These are phyloP conservation scores for Metschnikowia borealis DNA, from an alignment of 805 yeast genomes.

Conservation along the genomic window DNA sequence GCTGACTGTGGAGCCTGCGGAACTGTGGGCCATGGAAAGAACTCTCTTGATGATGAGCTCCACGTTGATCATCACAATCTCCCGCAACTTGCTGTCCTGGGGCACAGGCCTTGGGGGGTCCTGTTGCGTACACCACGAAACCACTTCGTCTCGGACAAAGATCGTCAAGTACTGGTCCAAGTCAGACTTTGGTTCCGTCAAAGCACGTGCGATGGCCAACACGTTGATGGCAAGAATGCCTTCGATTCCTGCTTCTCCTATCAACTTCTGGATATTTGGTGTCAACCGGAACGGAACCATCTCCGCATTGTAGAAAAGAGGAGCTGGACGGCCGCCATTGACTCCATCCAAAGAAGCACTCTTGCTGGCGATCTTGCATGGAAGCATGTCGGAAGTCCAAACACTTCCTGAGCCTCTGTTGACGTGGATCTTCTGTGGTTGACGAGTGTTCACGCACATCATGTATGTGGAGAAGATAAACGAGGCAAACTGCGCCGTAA, in stretches of 20 bases:
- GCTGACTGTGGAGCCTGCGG: constrained; percentile 67
- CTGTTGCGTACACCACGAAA: constrained; percentile 88
- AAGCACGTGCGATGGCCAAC: constrained; percentile 79
- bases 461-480: constrained; percentile 88
- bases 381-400: constrained; percentile 94
- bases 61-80: constrained; percentile 83
- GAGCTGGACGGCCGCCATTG: constrained; percentile 55
- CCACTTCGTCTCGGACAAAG: constrained; percentile 92
- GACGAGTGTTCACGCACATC: constrained; percentile 90
- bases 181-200: constrained; percentile 89
- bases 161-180: constrained; percentile 87
- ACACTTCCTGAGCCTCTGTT: constrained; percentile 80
- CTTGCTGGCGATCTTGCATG: constrained; percentile 68
- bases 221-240: constrained; percentile 85
- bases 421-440: constrained; percentile 88
- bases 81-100: constrained; percentile 78
- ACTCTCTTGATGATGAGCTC: constrained; percentile 80
- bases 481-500: constrained; percentile 90
- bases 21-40: constrained; percentile 57
- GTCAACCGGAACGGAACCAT: constrained; percentile 95
- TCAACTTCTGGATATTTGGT: constrained; percentile 88
- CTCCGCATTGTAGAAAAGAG: constrained; percentile 86
- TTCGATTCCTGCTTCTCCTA: constrained; percentile 92
- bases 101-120: constrained; percentile 70
- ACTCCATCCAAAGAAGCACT: constrained; percentile 46